Evolutionary conservation across 768 basidiomycete species (phyloP), one percentile per base, ranked within the genome.

Genomic region (Sporobolomyces phaffii): DNA sequence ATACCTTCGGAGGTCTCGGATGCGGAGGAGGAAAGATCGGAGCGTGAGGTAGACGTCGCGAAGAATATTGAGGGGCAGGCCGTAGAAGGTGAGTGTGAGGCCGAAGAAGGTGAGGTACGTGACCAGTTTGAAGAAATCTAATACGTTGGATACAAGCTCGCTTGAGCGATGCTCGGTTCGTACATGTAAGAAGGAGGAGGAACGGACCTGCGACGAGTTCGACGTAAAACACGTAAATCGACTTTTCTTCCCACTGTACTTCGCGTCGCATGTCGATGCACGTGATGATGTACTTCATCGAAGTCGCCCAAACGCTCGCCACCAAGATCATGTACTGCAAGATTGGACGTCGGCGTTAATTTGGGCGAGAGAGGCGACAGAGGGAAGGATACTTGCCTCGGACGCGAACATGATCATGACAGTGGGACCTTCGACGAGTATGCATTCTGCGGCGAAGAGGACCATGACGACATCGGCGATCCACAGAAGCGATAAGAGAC

Each of bases 161-260:
- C n/a, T n/a, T n/a, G n/a, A n/a, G n/a, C n/a, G n/a, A n/a, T n/a
- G n/a, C n/a, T n/a, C n/a, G n/a, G n/a, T n/a, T n/a, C n/a, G n/a
- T n/a, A n/a, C n/a, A n/a, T n/a, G n/a, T n/a, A n/a, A 18, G 18
- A 9, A 29, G 26, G 17, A 18, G 26, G 3, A 6, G 3, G 4
- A 1, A 78, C 85, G 51, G 70, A 93, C 94, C 92, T 45, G 92
- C 93, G 31, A 82, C 81, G 58, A 98, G 79, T 75, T 98, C 96
- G 63, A 97, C 85, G 76, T 97, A 98, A 80, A 96, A 97, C 13
- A 89, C 81, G 82, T 86, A 93, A 86, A 97, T 93, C 80, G 90
- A 91, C 82, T 97, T 98, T 75, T 92, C 88, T 78, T 99, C 93
- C 96, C 96, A 98, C 84, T 69, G 91, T 87, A 2, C 89, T 86